Evolutionary conservation across 371 early-diverging fungal genomes (phyloP).

Genomic region (Syncephalastrum contaminatum): DNA sequence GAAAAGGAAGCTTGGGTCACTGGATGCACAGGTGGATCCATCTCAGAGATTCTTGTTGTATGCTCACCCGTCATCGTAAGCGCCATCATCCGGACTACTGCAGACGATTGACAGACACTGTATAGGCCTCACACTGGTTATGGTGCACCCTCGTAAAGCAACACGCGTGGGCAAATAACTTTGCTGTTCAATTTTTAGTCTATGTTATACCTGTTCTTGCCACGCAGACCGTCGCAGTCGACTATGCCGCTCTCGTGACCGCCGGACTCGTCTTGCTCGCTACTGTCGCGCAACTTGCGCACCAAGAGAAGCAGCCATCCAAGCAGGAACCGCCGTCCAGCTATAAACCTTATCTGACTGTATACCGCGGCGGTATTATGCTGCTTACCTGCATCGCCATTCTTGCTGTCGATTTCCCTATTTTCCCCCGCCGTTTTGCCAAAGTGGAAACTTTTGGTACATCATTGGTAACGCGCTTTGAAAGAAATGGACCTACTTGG

Average conservation of each 20-base stretch:
- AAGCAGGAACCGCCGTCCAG: constrained; percentile 1
- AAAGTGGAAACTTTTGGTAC: constrained; percentile 93
- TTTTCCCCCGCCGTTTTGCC: constrained; percentile 89
- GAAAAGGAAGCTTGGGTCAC: constrained; percentile 73
- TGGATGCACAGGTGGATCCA: constrained; percentile 68
- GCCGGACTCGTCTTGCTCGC: constrained; percentile 4
- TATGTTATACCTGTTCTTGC: constrained; percentile 32
- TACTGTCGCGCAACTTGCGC: constrained; percentile 3
- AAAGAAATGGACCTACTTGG: background rate
- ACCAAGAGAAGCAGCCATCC: constrained; percentile 9
- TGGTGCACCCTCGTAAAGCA: constrained; percentile 23
- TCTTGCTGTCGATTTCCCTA: constrained; percentile 94
- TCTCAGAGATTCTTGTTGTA: constrained; percentile 57
- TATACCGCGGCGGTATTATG: constrained; percentile 80
- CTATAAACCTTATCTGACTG: constrained; percentile 56
- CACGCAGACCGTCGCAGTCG: constrained; percentile 29
- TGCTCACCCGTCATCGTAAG: constrained; percentile 56
- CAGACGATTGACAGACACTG: constrained; percentile 6
- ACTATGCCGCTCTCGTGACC: constrained; percentile 30
- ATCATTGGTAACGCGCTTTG: constrained; percentile 64
- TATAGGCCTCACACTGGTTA: constrained; percentile 29
- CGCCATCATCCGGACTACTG: constrained; percentile 1
- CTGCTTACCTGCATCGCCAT: constrained; percentile 80
- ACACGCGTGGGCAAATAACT: constrained; percentile 15
- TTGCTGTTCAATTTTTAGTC: constrained; percentile 26